Conservation (phyloP, 2,329 filamentous ascomycete genomes). For the Fonsecaea pedrosoi region DNA sequence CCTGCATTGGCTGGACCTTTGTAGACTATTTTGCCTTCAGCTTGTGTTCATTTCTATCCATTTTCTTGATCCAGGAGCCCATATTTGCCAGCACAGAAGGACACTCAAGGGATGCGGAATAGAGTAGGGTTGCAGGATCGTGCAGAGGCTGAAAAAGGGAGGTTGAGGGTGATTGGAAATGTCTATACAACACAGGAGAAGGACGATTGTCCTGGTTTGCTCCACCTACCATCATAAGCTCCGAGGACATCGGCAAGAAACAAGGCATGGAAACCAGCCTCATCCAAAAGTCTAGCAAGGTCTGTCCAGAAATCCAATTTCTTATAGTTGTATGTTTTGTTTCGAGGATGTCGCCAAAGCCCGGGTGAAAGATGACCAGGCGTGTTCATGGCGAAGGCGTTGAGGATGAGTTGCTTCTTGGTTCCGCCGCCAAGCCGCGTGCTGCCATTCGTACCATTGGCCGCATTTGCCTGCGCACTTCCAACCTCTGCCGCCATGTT, state of each 20-base stretch:
- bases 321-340: slow-evolving; percentile 50
- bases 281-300: slow-evolving; percentile 56
- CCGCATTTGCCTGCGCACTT: neutral
- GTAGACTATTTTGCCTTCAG: slow-evolving; percentile 43
- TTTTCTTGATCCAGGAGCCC: neutral
- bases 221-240: slow-evolving; percentile 27
- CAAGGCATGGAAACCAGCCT: slow-evolving; percentile 58
- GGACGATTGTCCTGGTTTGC: neutral
- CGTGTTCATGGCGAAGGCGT: slow-evolving; percentile 57
- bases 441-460: slow-evolving; percentile 7
- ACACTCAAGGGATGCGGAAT: too few relatives aligned
- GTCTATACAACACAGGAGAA: neutral
- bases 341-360: slow-evolving; percentile 46
- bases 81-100: neutral
- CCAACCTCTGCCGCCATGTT: slow-evolving; percentile 11
- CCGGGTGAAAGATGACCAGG: slow-evolving; percentile 57
- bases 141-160: neutral
- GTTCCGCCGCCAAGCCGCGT: neutral
- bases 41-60: neutral
- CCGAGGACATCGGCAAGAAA: slow-evolving; percentile 59
- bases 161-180: neutral
- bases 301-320: slow-evolving; percentile 56
- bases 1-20: slow-evolving; percentile 50
- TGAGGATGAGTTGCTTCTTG: slow-evolving; percentile 50
- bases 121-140: too few relatives aligned